Conservation (phyloP, 2,329 filamentous ascomycete species). For the Xylaria sp. region DNA sequence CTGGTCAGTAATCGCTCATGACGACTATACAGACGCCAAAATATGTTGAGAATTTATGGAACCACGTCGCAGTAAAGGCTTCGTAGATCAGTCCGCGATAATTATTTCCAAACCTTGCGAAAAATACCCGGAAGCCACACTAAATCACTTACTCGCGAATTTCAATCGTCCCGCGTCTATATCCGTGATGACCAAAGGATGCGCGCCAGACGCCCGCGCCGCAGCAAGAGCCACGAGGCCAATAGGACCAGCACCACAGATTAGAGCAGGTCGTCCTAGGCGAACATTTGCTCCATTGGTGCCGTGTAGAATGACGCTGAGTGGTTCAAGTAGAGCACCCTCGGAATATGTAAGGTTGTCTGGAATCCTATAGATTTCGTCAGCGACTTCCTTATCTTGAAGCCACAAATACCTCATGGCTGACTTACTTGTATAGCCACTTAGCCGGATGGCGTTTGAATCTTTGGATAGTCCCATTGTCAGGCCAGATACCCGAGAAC, state of each 20-base stretch:
- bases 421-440: slow-evolving; percentile 63
- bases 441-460: slow-evolving; percentile 71
- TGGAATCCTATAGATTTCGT: slow-evolving; percentile 55
- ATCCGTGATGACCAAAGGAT: slow-evolving; percentile 73
- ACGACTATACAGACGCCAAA: neutral
- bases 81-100: neutral
- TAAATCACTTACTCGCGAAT: slow-evolving; percentile 59
- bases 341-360: slow-evolving; percentile 66
- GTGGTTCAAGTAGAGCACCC: slow-evolving; percentile 72
- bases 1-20: slow-evolving; percentile 12
- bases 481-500: slow-evolving; percentile 71
- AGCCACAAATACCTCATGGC: neutral
- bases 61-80: neutral
- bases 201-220: slow-evolving; percentile 70
- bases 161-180: slow-evolving; percentile 65
- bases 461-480: slow-evolving; percentile 69
- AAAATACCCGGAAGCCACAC: too few relatives aligned
- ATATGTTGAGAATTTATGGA: neutral
- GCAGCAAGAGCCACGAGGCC: slow-evolving; percentile 68
- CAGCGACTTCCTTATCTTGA: slow-evolving; percentile 10
- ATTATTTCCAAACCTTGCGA: too few relatives aligned
- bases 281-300: slow-evolving; percentile 63
- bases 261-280: slow-evolving; percentile 65
- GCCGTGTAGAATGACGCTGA: slow-evolving; percentile 72
- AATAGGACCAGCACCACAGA: slow-evolving; percentile 73